These are phyloP conservation scores for Globisporangium canariense DNA, from an alignment of 352 stramenopile species.

Conservation along the genomic window DNA sequence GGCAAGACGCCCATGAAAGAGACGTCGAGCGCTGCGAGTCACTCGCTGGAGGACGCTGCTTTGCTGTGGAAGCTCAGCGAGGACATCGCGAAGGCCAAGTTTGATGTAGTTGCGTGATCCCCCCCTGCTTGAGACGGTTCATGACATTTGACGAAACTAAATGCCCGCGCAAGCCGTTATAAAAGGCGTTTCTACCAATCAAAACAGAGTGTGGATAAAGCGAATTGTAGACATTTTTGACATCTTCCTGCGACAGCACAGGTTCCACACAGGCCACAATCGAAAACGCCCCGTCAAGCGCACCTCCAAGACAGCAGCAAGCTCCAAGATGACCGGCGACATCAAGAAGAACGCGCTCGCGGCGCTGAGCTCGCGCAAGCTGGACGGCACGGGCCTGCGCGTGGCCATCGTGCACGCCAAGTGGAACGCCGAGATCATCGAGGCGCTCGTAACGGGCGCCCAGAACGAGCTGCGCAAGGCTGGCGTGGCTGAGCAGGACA, in stretches of 20 bases:
- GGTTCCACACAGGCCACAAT: neutral
- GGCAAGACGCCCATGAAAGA: slow-evolving; percentile 26
- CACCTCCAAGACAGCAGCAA: neutral
- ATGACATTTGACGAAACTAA: too few species aligned
- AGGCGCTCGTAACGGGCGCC: slow-evolving; percentile 57
- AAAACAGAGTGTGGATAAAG: too few species aligned
- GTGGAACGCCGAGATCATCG: slow-evolving; percentile 86
- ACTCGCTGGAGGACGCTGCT: slow-evolving; percentile 24
- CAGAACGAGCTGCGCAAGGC: slow-evolving; percentile 59
- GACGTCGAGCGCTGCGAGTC: slow-evolving; percentile 26
- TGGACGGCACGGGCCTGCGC: slow-evolving; percentile 67
- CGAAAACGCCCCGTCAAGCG: slow-evolving; percentile 1
- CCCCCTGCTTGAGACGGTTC: too few species aligned
- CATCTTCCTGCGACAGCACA: too few species aligned
- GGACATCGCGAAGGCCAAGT: slow-evolving; percentile 21
- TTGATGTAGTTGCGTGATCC: slow-evolving; percentile 14
- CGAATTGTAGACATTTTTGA: too few species aligned
- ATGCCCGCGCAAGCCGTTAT: too few species aligned
- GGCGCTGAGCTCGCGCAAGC: slow-evolving; percentile 74
- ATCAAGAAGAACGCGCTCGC: slow-evolving; percentile 78
- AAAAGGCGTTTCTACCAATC: too few species aligned
- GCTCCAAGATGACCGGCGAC: slow-evolving; percentile 29
- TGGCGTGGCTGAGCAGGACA: slow-evolving; percentile 62
- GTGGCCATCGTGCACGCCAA: slow-evolving; percentile 82
- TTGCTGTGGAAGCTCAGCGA: slow-evolving; percentile 37